These are phyloP conservation scores for Coemansia brasiliensis DNA, from an alignment of 192 early-diverging fungal species.

Conservation along the genomic window DNA sequence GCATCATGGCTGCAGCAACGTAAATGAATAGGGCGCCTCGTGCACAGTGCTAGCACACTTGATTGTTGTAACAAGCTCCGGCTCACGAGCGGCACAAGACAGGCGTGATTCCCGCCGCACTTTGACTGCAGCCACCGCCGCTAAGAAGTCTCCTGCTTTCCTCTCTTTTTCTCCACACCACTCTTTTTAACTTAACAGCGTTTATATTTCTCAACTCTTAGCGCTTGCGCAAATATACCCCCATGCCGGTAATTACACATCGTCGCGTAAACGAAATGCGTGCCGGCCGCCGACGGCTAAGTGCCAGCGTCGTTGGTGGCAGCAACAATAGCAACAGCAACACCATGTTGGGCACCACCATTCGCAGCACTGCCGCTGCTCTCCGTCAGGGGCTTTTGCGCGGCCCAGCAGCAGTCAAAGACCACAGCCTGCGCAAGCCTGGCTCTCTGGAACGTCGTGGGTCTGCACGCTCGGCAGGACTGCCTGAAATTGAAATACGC, in stretches of 20 bases:
- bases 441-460: conserved; percentile 15
- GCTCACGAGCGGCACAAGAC: background rate
- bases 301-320: conserved; percentile 36
- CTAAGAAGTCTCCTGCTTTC: background rate
- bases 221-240: background rate
- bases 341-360: conserved; percentile 2
- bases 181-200: conserved; percentile 1
- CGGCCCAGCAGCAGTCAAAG: conserved; percentile 20
- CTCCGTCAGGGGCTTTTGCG: conserved; percentile 14
- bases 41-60: conserved; percentile 8
- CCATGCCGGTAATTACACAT: conserved; percentile 54
- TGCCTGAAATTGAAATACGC: background rate
- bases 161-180: conserved; percentile 3
- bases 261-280: conserved; percentile 52
- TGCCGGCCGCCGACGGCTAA: conserved; percentile 50
- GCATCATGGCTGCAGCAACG: conserved; percentile 4
- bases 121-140: conserved; percentile 7
- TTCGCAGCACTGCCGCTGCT: background rate
- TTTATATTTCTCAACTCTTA: background rate
- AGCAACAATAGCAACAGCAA: background rate
- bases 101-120: conserved; percentile 11
- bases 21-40: conserved; percentile 11
- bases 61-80: background rate
- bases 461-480: conserved; percentile 17
- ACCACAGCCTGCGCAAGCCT: conserved; percentile 17